Conservation (phyloP, 306 rosid genomes). For the Ormosia emarginata region DNA sequence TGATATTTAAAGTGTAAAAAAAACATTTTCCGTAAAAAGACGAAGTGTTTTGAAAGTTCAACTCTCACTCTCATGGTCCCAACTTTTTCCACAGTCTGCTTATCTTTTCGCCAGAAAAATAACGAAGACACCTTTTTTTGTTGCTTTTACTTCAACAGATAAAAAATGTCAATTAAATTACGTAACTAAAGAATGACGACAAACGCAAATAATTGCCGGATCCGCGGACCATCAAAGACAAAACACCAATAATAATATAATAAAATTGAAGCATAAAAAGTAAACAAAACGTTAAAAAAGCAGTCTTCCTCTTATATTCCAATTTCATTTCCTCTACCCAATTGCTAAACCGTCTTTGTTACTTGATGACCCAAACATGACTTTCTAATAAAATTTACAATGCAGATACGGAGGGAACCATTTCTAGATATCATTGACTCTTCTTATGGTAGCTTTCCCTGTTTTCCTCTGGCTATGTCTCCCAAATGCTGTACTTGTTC, state of each 20-base stretch:
- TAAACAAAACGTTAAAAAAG: constrained; percentile 17
- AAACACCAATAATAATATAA: constrained; percentile 24
- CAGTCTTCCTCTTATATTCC: constrained; percentile 22
- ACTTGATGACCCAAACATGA: constrained; percentile 27
- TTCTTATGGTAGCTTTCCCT: constrained; percentile 20
- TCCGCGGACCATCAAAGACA: constrained; percentile 41
- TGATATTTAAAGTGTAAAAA: too few species aligned
- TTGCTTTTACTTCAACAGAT: background rate
- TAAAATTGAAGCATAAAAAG: constrained; percentile 11
- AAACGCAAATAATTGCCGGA: constrained; percentile 45
- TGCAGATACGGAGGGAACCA: constrained; percentile 13
- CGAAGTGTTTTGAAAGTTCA: constrained; percentile 4
- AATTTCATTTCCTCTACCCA: constrained; percentile 25
- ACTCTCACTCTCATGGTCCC: constrained; percentile 27
- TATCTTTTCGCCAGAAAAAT: constrained; percentile 5
- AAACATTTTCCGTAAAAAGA: background rate
- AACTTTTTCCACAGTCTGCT: background rate
- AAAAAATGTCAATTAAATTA: constrained; percentile 2
- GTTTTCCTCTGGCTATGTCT: constrained; percentile 47
- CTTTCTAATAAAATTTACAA: constrained; percentile 34
- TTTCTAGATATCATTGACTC: constrained; percentile 36
- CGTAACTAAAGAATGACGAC: constrained; percentile 26
- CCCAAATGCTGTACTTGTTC: constrained; percentile 25
- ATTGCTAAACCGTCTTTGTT: constrained; percentile 20
- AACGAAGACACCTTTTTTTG: background rate